A percentile compares a stretch with the other conserved stretches of the same genome.
These are phyloP conservation scores for Thielaviopsis populi DNA, from an alignment of 2,329 filamentous ascomycete genomes.

Conservation along the genomic window DNA sequence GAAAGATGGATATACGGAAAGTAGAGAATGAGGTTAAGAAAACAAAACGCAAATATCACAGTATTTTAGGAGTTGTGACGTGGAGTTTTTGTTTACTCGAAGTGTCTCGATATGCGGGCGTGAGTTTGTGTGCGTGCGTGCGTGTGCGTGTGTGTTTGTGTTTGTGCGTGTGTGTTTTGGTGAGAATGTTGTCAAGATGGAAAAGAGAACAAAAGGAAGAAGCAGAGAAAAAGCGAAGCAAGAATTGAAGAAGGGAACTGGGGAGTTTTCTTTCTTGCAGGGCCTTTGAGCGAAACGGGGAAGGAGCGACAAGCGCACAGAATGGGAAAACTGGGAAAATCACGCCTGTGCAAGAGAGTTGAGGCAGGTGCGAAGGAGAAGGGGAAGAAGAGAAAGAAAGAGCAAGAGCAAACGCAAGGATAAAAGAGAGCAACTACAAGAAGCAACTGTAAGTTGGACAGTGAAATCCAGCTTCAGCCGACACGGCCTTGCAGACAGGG, in stretches of 20 bases:
- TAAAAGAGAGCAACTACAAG: slow-evolving; percentile 18
- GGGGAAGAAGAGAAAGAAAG: slow-evolving; percentile 17
- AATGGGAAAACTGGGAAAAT: slow-evolving; percentile 18
- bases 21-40: not conserved
- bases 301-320: slow-evolving; percentile 8
- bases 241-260: slow-evolving; percentile 4
- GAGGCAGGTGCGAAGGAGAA: slow-evolving; percentile 20
- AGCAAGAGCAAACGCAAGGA: slow-evolving; percentile 9
- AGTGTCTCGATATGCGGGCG: not conserved
- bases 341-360: slow-evolving; percentile 3
- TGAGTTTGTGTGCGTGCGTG: not conserved
- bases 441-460: slow-evolving; percentile 7
- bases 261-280: slow-evolving; percentile 9
- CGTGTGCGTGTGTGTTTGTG: not conserved
- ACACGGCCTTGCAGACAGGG: slow-evolving; percentile 12
- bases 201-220: not conserved
- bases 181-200: not conserved
- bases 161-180: not conserved
- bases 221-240: slow-evolving; percentile 6
- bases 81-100: not conserved
- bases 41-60: not conserved
- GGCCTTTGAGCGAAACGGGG: slow-evolving; percentile 5
- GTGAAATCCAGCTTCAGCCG: slow-evolving; percentile 13
- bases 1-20: not conserved
- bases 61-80: not conserved